Evolutionary conservation across 2,329 filamentous ascomycete species (phyloP), one percentile per base, ranked within the genome.

Genomic region (Talaromyces pinophilus): DNA sequence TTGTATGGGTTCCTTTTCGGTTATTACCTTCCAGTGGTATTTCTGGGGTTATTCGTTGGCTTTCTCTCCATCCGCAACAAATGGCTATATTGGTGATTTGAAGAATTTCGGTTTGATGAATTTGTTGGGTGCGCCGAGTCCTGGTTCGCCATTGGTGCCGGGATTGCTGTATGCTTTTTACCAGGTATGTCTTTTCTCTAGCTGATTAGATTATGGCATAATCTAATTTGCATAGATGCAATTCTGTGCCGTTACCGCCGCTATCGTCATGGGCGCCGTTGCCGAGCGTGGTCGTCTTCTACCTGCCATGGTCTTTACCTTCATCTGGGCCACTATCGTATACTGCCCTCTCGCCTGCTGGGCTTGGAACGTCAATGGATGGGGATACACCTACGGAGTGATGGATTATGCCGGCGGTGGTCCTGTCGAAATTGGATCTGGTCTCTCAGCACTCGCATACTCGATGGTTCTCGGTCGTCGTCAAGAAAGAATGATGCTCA

Each of bases 401-500:
- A 86, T 97, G 75, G 95, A 99, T 80, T 99, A 97, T 76, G 95
- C 95, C 61, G 95, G 95, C 70, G 95, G 95, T 74, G 93, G 94
- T 63, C 95, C 95, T 71, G 95, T 99, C 85, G 95, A 99, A 82
- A 98, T 99, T 73, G 92, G 88, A 68, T 98, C 95, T 66, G 95
- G 95, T 77, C 84, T 96, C 81, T 95, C 92, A 52, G 95, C 94
- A 35, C 85, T 98, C 57, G 95, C 95, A 71, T 99, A 98, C 83
- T 97, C 93, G 2, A 90, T 92, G 92, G 89, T 97, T 44, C 91
- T 99, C 68, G 95, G 95, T 72, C 92, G 93, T 75, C 92, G 95
- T 71, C 95, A 97, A 83, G 94, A 98, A 84, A 95, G 93, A 84
- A 97, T 98, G 93, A 97, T 98, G 92, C 88, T 97, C 81, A 98